These are phyloP conservation scores for Diaporthe vaccinii DNA, from an alignment of 2,329 filamentous ascomycete genomes.

Conservation along the genomic window DNA sequence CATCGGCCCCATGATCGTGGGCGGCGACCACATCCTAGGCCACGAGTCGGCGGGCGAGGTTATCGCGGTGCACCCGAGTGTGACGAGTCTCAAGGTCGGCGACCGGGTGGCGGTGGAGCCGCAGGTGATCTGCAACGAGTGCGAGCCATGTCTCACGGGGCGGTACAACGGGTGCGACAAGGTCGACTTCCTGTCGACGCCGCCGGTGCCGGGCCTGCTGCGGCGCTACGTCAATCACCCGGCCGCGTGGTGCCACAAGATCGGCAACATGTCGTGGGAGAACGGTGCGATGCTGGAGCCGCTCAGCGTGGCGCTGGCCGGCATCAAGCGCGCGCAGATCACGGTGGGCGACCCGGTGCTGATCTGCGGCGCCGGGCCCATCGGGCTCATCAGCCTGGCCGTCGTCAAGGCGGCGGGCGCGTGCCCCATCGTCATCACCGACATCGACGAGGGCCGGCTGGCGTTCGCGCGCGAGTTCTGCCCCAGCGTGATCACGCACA, in stretches of 20 bases:
- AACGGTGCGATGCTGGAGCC: conserved; percentile 93
- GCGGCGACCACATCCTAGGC: conserved; percentile 89
- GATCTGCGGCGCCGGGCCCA: conserved; percentile 93
- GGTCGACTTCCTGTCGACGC: conserved; percentile 90
- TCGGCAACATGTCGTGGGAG: conserved; percentile 91
- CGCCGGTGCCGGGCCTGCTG: conserved; percentile 87
- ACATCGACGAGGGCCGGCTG: conserved; percentile 89
- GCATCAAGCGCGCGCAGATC: conserved; percentile 85
- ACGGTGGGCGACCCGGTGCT: conserved; percentile 88
- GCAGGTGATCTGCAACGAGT: conserved; percentile 91
- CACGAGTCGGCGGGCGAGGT: conserved; percentile 93
- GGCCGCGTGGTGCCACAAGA: conserved; percentile 95
- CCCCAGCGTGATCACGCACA: conserved; percentile 84
- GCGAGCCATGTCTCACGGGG: conserved; percentile 91
- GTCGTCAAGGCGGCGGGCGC: conserved; percentile 90
- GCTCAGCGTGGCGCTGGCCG: conserved; percentile 88
- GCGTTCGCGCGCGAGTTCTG: conserved; percentile 87
- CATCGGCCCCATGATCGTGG: conserved; percentile 96
- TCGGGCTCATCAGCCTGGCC: conserved; percentile 89
- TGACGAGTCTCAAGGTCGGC: conserved; percentile 82
- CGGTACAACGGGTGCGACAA: conserved; percentile 95
- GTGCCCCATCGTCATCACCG: conserved; percentile 91
- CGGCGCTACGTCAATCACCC: conserved; percentile 96
- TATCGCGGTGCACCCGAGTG: conserved; percentile 84
- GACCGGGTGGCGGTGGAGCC: conserved; percentile 96